phyloP scores from a whole-genome alignment of 2,329 filamentous ascomycete genomes.

The Coniosporium tulheliwenetii region DNA sequence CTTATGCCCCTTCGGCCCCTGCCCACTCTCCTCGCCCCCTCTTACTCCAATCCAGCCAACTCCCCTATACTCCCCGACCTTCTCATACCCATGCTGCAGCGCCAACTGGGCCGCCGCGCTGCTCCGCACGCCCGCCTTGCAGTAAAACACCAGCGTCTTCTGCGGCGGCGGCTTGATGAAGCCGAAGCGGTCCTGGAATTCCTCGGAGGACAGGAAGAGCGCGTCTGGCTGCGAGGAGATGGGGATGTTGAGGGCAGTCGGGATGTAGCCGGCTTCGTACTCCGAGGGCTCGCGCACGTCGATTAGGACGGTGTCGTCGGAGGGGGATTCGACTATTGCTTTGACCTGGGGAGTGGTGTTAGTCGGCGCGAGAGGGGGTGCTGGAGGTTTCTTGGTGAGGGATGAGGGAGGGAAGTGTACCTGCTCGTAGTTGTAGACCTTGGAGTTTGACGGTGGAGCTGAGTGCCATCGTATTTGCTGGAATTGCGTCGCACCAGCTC shows the following conservation, averaged over 20 bases:
- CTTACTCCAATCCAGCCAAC: constrained; percentile 69
- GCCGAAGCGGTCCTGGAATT: constrained; percentile 73
- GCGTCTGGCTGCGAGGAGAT: constrained; percentile 63
- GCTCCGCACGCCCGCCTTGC: constrained; percentile 78
- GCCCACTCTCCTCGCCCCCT: constrained; percentile 38
- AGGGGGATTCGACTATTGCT: constrained; percentile 15
- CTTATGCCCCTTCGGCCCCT: too few species aligned
- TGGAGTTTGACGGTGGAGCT: constrained; percentile 13
- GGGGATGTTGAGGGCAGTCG: constrained; percentile 68
- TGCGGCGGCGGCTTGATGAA: constrained; percentile 50
- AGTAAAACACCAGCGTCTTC: constrained; percentile 64
- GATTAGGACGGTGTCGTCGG: constrained; percentile 9
- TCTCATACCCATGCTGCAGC: constrained; percentile 56
- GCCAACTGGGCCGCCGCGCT: constrained; percentile 64
- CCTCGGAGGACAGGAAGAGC: constrained; percentile 57
- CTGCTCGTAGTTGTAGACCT: constrained; percentile 23
- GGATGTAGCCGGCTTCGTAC: constrained; percentile 54
- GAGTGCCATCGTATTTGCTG: constrained; percentile 20
- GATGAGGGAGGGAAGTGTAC: constrained; percentile 8
- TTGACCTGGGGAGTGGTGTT: constrained; percentile 5
- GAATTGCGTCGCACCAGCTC: background rate
- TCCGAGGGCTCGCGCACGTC: constrained; percentile 63
- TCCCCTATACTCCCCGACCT: constrained; percentile 60
- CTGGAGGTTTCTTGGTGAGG: background rate
- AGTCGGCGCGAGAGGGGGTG: background rate